Conservation (phyloP, 306 rosid genomes). For the Lablab purpureus region DNA sequence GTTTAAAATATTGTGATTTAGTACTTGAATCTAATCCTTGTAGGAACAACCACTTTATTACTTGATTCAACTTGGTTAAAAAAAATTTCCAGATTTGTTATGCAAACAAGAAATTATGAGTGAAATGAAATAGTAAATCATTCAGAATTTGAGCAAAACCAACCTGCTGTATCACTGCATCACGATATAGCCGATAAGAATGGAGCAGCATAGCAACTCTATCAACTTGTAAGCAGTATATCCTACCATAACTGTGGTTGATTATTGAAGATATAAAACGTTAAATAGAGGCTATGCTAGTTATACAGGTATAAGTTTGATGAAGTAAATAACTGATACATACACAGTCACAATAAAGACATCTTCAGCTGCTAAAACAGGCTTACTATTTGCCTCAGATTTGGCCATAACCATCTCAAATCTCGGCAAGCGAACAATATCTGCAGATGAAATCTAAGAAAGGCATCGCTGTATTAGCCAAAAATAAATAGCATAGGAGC, state of each 20-base stretch:
- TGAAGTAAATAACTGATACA: conserved; percentile 48
- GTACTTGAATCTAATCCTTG: neutral
- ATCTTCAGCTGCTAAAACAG: conserved; percentile 91
- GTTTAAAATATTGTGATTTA: neutral
- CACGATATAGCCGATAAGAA: conserved; percentile 90
- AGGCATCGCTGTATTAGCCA: conserved; percentile 51
- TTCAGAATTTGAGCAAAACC: conserved; percentile 37
- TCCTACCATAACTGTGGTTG: conserved; percentile 88
- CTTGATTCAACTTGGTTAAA: conserved; percentile 6
- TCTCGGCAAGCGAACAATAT: conserved; percentile 91
- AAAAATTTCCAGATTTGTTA: neutral
- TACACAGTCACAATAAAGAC: conserved; percentile 87
- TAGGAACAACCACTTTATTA: neutral
- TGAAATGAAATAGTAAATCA: conserved; percentile 33
- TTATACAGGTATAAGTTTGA: conserved; percentile 32
- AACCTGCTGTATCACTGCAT: conserved; percentile 98
- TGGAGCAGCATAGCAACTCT: conserved; percentile 96
- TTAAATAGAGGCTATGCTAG: conserved; percentile 28
- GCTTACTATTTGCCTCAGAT: conserved; percentile 87
- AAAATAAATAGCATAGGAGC: conserved; percentile 21
- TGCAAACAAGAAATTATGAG: conserved; percentile 19
- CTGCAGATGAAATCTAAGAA: conserved; percentile 91
- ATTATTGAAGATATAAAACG: conserved; percentile 26
- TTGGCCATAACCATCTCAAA: conserved; percentile 98
- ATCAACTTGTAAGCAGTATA: conserved; percentile 97